A percentile compares a stretch with the other conserved stretches of the same genome.
phyloP scores from a whole-genome alignment of 225 moss, liverwort and hornwort species.

The Neckera pumila region DNA sequence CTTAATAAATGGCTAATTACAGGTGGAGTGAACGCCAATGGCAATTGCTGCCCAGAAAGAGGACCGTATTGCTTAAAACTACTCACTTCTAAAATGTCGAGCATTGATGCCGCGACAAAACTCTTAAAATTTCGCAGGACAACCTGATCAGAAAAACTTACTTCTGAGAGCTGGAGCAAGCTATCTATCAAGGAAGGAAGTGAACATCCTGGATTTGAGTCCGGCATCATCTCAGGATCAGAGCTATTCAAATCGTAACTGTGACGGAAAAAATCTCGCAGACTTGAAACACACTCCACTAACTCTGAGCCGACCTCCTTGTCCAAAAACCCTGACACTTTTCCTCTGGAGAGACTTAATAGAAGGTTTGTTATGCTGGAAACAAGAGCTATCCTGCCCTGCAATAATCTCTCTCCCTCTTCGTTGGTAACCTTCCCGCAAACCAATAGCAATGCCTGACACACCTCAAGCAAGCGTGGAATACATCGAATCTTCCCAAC shows the following conservation, averaged over 20 bases:
- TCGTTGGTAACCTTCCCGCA: conserved; percentile 65
- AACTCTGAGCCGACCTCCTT: conserved; percentile 49
- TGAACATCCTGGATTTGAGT: conserved; percentile 64
- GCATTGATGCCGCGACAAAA: conserved; percentile 69
- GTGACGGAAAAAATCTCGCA: conserved; percentile 60
- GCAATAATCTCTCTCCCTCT: conserved; percentile 68
- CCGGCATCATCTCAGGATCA: conserved; percentile 64
- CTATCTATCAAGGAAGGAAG: conserved; percentile 73
- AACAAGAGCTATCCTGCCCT: conserved; percentile 63
- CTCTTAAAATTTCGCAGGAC: conserved; percentile 64
- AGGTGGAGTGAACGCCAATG: conserved; percentile 76
- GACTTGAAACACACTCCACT: conserved; percentile 45
- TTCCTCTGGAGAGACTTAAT: conserved; percentile 48
- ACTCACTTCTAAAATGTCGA: conserved; percentile 57
- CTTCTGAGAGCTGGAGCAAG: conserved; percentile 67
- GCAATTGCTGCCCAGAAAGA: conserved; percentile 52
- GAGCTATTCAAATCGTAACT: conserved; percentile 63
- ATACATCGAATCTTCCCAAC: conserved; percentile 62
- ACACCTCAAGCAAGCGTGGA: conserved; percentile 68
- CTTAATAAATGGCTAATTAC: conserved; percentile 79
- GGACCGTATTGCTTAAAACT: conserved; percentile 63
- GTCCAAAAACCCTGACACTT: conserved; percentile 31
- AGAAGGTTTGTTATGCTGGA: conserved; percentile 58
- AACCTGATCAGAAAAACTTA: conserved; percentile 44
- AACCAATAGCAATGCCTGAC: conserved; percentile 45